Base-by-base conservation (phyloP, 1,284 basidiomycete species). In the Cryptococcus sp. region DNA sequence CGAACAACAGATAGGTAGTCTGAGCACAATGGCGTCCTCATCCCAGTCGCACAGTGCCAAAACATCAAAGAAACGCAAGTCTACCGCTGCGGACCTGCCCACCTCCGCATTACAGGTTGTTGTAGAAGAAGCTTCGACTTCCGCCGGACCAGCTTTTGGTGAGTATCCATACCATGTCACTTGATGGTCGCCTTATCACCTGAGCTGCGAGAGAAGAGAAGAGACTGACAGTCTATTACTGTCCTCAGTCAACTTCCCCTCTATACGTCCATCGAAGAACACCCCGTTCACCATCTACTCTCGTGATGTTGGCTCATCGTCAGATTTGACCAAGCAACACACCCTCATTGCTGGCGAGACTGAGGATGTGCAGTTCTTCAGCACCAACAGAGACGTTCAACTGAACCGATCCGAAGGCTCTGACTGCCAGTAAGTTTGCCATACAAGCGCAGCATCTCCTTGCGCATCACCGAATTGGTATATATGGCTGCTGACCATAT, bases 131-230 rank as follows among this genome's bases (percentile, higher is more conserved):
- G 73, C 82, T 41, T 79, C 78, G 48, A 75, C 78, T 16, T 79
- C 83, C 63, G 75, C 84, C 50, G 89, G 88, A 17, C 89, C 89
- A 57, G 82, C 87, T 29, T 83, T 91, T 65, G 88, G 89, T 89
- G 72, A 73, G 83, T 78, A 61, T 60, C 63, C 58, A 65, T 64
- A 50, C 23, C 11, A 52, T 55, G 52, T 55, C 8, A 50, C 20
- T 25, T 46, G 39, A 8, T 13, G n/a, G 3, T n/a, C 3, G n/a
- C 50, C 29, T 38, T 25, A n/a, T 5, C 17, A 22, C 16, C 41
- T 46, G 16, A 13, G 8, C 29, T 13, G 8, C 29, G 8, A 34
- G 8, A 2, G 8, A 34, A 34, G 8, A 34, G 2, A 2, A 5
- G 5, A 10, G 29, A n/a, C 29, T 34, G 29, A 34, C 29, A 10